Base-by-base conservation (phyloP, 139 green algal species). In the Bryopsis sp. region DNA sequence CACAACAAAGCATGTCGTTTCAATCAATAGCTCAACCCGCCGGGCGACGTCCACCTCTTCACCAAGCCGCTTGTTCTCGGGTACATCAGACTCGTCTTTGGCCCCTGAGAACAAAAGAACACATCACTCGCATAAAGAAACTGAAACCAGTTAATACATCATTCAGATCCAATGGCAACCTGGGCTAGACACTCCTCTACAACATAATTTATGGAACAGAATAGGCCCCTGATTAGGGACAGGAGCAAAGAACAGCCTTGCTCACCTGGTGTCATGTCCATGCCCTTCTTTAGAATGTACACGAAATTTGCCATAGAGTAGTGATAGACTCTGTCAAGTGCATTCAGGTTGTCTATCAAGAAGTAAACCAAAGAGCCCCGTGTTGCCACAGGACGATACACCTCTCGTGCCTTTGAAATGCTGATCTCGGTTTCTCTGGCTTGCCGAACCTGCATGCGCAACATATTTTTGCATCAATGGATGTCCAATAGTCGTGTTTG, bases 291-390 rank as follows among this genome's bases (percentile, higher is more conserved):
- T 4, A 96, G 79, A 66, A 94, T 82, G 48, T 75, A 81, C 50
- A 94, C 81, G 78, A 92, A 97, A 76, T 88, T 94, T 58, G 88
- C 87, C 90, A 97, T 97, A 26, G 86, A 93, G 79, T 91, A 97
- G 72, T 92, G 86, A 79, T 97, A 97, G 46, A 92, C 79, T 48
- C 81, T 82, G 81, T 97, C 87, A 39, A 97, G 79, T 1, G 78
- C 78, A 46, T 87, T 82, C 1, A 97, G 84, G 58, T 87, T 86
- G 76, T 95, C 86, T 43, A 96, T 81, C 2, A 97, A 79, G 81
- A 97, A 96, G 85, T 95, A 97, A 19, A 92, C 46, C 34, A 94
- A 78, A 2, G 87, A 86, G 28, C 88, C 88, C 15, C 90, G 82
- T 5, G 78, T 79, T 1, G 90, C 90, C 6, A 95, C 86, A 39